phyloP scores from a whole-genome alignment of 805 yeast species.

The Isabelozyma heimii region DNA sequence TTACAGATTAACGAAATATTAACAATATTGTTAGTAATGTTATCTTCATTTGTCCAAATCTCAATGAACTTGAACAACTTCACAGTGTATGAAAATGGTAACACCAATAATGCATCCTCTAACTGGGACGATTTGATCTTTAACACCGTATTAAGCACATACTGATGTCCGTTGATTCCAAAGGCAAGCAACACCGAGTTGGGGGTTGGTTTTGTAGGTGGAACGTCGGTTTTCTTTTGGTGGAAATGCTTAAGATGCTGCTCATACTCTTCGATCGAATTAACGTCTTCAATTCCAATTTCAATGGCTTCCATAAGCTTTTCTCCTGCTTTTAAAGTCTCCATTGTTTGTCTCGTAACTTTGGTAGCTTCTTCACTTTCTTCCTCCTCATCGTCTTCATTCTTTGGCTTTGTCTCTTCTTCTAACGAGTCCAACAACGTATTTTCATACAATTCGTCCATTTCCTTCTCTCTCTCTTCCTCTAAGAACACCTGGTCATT shows the following conservation, averaged over 20 bases:
- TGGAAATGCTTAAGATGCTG: conserved; percentile 34
- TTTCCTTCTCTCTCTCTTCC: conserved; percentile 93
- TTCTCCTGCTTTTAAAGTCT: conserved; percentile 93
- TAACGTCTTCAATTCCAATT: conserved; percentile 70
- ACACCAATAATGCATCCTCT: conserved; percentile 87
- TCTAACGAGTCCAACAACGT: conserved; percentile 73
- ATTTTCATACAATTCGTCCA: conserved; percentile 89
- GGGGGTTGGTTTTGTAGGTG: conserved; percentile 59
- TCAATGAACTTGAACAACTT: conserved; percentile 71
- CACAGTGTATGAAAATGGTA: conserved; percentile 83
- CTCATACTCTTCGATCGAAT: conserved; percentile 50
- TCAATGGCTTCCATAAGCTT: conserved; percentile 89
- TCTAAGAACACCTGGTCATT: conserved; percentile 95
- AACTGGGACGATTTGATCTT: conserved; percentile 80
- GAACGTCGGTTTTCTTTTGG: conserved; percentile 42
- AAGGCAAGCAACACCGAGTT: conserved; percentile 75
- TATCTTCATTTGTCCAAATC: conserved; percentile 59
- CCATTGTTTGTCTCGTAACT: conserved; percentile 81
- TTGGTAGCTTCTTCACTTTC: conserved; percentile 54
- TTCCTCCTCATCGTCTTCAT: conserved; percentile 35
- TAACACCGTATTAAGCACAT: conserved; percentile 68
- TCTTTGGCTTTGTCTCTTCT: conserved; percentile 38
- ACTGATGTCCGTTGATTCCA: conserved; percentile 67
- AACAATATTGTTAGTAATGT: conserved; percentile 40
- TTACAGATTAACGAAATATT: conserved; percentile 67